Evolutionary conservation across 2,329 filamentous ascomycete species (phyloP).

Genomic region (Talaromyces verruculosus): DNA sequence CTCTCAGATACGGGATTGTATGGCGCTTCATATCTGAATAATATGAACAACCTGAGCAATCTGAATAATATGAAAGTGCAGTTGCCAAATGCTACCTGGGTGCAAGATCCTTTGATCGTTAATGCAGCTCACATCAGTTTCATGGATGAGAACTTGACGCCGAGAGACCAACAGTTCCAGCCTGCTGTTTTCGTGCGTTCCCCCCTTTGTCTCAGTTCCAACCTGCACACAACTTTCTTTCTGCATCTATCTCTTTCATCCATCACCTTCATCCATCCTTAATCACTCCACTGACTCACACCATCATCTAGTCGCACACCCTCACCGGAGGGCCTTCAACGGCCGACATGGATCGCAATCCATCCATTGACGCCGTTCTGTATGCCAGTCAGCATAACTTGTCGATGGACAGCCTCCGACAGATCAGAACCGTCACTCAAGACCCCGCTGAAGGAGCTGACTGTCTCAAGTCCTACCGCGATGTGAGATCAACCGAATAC

Average conservation of each 20-base stretch:
- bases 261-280: neutral
- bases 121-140: conserved; percentile 16
- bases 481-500: conserved; percentile 28
- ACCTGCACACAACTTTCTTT: neutral
- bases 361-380: neutral
- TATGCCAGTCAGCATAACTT: neutral
- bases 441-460: conserved; percentile 25
- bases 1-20: neutral
- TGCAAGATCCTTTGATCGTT: conserved; percentile 24
- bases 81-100: conserved; percentile 21
- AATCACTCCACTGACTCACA: conserved; percentile 1
- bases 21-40: neutral
- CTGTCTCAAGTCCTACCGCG: conserved; percentile 29
- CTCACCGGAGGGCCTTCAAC: conserved; percentile 2
- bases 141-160: neutral
- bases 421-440: conserved; percentile 23
- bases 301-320: conserved; percentile 9
- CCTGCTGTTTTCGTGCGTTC: conserved; percentile 19
- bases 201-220: neutral
- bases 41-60: neutral
- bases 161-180: conserved; percentile 11
- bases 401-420: conserved; percentile 16
- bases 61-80: conserved; percentile 17
- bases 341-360: neutral
- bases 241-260: neutral